Evolutionary conservation across 2,329 filamentous ascomycete genomes (phyloP), one percentile per base, ranked within the genome.

Genomic region (Colletotrichum navitas): DNA sequence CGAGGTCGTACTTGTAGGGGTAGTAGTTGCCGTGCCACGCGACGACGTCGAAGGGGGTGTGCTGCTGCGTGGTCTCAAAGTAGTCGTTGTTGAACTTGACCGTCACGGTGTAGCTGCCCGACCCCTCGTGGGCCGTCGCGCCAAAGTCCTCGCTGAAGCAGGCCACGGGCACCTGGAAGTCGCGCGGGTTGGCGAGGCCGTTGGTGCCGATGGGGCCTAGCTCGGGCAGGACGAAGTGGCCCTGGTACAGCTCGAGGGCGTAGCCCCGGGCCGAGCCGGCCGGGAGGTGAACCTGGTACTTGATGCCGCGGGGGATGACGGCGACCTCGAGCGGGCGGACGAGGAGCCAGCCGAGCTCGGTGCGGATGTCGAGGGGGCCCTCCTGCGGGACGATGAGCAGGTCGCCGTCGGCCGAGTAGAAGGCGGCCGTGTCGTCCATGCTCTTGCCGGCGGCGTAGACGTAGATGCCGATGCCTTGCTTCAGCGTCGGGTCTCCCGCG

Each of bases 391-490:
- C 92, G 73, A 95, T 90, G 67, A 95, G 81, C 76, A 94, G 88
- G 79, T 95, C 93, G 16, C 93, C 93, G 78, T 95, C 93, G 0
- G 94, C 92, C 4, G 92, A 95, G 85, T 95, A 97, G 80, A 95
- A 97, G 0, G 93, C 93, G 61, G 91, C 86, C 49, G 88, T 88
- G n/a, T 86, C 82, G 60, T 86, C 85, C 94, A 97, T 97, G 78
- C 91, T 90, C 79, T 89, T 91, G 26, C 93, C 93, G 0, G 92
- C 93, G 1, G 92, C 91, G 78, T 93, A 97, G 68, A 96, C 89
- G 80, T 93, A 91, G 72, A 96, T 94, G 29, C 93, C 94, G 52
- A 97, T 76, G 0, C 94, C 94, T 24, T 88, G 85, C 82, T 97
- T 97, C 80, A 92, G 87, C 0, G 91, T 92, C 0, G 93, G 91